Evolutionary conservation across 2,329 filamentous ascomycete species (phyloP).

Genomic region (Geoglossum cookeanum): DNA sequence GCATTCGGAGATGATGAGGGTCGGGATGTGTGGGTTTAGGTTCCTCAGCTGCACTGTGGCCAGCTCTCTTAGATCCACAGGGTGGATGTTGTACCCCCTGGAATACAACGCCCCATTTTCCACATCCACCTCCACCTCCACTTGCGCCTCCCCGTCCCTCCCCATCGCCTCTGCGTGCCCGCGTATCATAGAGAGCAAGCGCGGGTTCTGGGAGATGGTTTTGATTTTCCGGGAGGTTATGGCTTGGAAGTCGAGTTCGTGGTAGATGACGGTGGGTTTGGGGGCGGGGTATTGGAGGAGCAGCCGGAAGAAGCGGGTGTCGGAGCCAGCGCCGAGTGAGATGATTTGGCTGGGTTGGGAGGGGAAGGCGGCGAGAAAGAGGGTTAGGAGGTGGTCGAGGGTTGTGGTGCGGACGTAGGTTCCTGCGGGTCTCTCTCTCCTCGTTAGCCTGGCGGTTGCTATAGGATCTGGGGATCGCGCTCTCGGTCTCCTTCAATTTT

Average conservation of each 20-base stretch:
- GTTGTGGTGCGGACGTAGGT: constrained; percentile 83
- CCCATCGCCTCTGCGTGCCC: constrained; percentile 8
- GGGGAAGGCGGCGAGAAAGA: constrained; percentile 38
- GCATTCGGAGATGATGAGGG: constrained; percentile 80
- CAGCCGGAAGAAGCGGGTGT: constrained; percentile 71
- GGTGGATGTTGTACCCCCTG: constrained; percentile 32
- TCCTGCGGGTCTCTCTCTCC: constrained; percentile 31
- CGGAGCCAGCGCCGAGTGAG: constrained; percentile 82
- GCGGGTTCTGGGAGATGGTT: constrained; percentile 18
- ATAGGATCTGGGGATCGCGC: too few species aligned
- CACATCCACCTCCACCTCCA: constrained; percentile 12
- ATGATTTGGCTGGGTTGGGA: constrained; percentile 48
- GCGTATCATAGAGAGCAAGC: constrained; percentile 13
- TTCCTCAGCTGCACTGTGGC: too few species aligned
- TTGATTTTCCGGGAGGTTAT: constrained; percentile 50
- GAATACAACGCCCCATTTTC: constrained; percentile 26
- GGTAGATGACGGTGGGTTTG: constrained; percentile 57
- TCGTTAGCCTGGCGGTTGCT: too few species aligned
- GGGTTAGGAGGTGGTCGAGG: constrained; percentile 56
- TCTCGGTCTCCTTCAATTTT: too few species aligned
- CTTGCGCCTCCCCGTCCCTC: neutral
- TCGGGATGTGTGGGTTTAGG: constrained; percentile 35
- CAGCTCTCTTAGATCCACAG: constrained; percentile 18
- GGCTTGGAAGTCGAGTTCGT: constrained; percentile 75
- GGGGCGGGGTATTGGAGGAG: constrained; percentile 28